Evolutionary conservation across 1,139 yeast genomes (phyloP).

Genomic region (Hansenula sp.): DNA sequence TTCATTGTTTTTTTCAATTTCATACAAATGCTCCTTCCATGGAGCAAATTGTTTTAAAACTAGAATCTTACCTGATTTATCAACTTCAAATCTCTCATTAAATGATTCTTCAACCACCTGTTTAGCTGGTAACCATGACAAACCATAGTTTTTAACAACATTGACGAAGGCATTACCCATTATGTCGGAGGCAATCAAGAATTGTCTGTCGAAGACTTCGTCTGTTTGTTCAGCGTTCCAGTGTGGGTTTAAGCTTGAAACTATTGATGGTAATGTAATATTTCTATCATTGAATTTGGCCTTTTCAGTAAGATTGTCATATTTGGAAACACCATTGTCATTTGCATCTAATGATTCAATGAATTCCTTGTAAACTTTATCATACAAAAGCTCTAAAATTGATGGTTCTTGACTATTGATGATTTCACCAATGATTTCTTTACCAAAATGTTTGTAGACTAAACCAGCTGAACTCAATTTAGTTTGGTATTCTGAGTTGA

Average conservation of each 20-base stretch:
- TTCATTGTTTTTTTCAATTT: conserved; percentile 60
- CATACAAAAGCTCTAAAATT: conserved; percentile 60
- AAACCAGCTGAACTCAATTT: conserved; percentile 93
- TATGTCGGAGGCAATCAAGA: conserved; percentile 66
- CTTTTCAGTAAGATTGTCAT: conserved; percentile 44
- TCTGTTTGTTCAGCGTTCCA: conserved; percentile 72
- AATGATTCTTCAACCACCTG: conserved; percentile 71
- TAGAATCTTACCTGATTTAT: conserved; percentile 67
- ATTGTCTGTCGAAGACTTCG: conserved; percentile 61
- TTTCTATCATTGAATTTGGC: conserved; percentile 50
- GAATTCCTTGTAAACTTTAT: conserved; percentile 77
- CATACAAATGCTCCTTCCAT: conserved; percentile 91
- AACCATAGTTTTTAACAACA: conserved; percentile 68
- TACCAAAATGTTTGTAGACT: conserved; percentile 89
- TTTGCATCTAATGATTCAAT: conserved; percentile 93
- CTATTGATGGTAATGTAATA: conserved; percentile 77
- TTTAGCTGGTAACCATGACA: conserved; percentile 91
- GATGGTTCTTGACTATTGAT: conserved; percentile 32
- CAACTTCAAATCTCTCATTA: conserved; percentile 46
- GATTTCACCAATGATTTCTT: conserved; percentile 56
- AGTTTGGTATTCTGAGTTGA: conserved; percentile 58
- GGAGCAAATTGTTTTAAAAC: conserved; percentile 75
- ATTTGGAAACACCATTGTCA: conserved; percentile 87
- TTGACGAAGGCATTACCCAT: conserved; percentile 81
- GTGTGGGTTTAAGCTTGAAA: conserved; percentile 75